These are phyloP conservation scores for Trichoderma lentiforme DNA, from an alignment of 2,329 filamentous ascomycete species.

Conservation along the genomic window DNA sequence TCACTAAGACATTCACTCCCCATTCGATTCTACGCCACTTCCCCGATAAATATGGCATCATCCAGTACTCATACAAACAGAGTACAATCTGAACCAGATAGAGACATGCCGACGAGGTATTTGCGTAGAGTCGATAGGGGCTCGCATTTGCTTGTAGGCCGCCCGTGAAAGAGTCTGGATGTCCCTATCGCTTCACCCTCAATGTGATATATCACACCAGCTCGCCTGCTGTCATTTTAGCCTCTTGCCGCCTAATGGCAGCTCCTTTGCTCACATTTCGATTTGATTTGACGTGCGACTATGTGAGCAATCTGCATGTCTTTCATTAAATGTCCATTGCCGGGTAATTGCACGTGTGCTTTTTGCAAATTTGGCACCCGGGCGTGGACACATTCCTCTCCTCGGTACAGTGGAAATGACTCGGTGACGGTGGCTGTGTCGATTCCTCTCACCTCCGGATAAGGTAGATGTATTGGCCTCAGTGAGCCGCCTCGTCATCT, in stretches of 20 bases:
- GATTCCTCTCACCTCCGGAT: background rate
- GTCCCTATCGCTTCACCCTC: background rate
- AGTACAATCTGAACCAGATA: background rate
- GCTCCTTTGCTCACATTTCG: background rate
- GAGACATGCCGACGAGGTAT: background rate
- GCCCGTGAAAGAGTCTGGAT: background rate
- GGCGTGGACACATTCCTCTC: background rate
- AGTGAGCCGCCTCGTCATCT: background rate
- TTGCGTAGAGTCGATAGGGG: background rate
- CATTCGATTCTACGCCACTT: background rate
- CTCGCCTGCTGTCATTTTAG: background rate
- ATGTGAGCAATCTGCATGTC: background rate
- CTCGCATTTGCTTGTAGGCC: background rate
- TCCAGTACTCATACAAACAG: background rate
- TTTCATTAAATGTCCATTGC: background rate
- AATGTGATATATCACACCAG: conserved; percentile 6
- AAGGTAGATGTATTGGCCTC: background rate
- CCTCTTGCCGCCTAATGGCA: background rate
- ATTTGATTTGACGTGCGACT: background rate
- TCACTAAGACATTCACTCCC: background rate
- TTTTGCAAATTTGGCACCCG: background rate
- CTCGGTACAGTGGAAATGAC: background rate
- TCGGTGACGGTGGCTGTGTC: background rate
- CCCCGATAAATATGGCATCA: background rate
- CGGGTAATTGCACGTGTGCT: background rate